A percentile compares a stretch with the other conserved stretches of the same genome.
phyloP scores from a whole-genome alignment of 495 filamentous ascomycete genomes.

The Penicillium fimorum region DNA sequence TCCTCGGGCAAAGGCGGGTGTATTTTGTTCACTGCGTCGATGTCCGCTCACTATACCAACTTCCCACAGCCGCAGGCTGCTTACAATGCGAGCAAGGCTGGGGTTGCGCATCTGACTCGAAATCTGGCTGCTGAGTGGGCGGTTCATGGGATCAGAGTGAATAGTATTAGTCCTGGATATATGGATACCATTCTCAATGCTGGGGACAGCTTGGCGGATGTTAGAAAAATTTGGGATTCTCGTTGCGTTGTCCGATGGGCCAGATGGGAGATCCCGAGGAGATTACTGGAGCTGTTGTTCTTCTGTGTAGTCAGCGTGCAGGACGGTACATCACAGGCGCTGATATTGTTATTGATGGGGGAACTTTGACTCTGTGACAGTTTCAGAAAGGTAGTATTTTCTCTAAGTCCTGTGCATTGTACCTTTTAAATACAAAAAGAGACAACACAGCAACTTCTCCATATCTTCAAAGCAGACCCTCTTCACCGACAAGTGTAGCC shows the following conservation, averaged over 20 bases:
- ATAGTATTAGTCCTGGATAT: conserved; percentile 70
- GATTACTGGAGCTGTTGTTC: conserved; percentile 74
- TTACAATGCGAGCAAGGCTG: conserved; percentile 71
- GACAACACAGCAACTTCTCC: not conserved
- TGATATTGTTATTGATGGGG: conserved; percentile 58
- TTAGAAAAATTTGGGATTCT: conserved; percentile 77
- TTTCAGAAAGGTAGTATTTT: not conserved
- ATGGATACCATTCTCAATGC: conserved; percentile 75
- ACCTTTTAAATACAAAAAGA: not conserved
- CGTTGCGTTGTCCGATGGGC: conserved; percentile 72
- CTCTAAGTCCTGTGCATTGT: not conserved
- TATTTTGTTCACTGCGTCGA: conserved; percentile 65
- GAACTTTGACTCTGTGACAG: conserved; percentile 34
- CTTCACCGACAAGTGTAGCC: conserved; percentile 23
- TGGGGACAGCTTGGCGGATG: conserved; percentile 36
- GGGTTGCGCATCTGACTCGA: conserved; percentile 56
- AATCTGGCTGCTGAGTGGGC: conserved; percentile 69
- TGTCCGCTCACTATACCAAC: conserved; percentile 65
- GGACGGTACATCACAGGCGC: conserved; percentile 75
- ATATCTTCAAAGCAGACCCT: conserved; percentile 45
- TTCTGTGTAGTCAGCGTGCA: conserved; percentile 66
- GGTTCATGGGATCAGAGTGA: conserved; percentile 62
- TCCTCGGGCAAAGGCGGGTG: conserved; percentile 52
- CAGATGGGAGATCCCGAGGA: conserved; percentile 73
- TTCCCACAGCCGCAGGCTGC: conserved; percentile 67